These are phyloP conservation scores for Aschersonia sp. DNA, from an alignment of 2,329 filamentous ascomycete genomes.

Conservation along the genomic window DNA sequence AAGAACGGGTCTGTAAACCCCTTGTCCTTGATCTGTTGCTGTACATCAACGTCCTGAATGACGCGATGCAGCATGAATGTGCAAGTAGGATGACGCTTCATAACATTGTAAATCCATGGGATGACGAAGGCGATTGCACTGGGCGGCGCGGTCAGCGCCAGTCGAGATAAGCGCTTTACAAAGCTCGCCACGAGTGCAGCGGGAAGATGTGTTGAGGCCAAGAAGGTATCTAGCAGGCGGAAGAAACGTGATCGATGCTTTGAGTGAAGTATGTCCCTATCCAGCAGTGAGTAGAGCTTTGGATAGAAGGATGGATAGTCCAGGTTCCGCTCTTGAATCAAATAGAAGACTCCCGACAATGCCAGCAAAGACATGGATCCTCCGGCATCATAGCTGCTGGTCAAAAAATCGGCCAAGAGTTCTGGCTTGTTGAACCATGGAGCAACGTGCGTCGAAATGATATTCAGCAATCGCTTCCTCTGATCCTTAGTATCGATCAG, in stretches of 20 bases:
- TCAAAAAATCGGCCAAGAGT: constrained; percentile 87
- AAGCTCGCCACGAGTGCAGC: constrained; percentile 87
- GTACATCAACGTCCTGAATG: constrained; percentile 40
- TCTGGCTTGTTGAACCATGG: constrained; percentile 86
- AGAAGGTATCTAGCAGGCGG: constrained; percentile 78
- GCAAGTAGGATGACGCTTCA: constrained; percentile 78
- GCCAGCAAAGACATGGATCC: constrained; percentile 80
- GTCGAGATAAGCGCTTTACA: constrained; percentile 77
- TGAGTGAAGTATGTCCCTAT: constrained; percentile 76
- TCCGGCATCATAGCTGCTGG: constrained; percentile 80
- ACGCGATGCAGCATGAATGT: constrained; percentile 93
- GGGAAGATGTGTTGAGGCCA: constrained; percentile 83
- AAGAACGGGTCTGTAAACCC: constrained; percentile 62
- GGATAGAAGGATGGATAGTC: constrained; percentile 91
- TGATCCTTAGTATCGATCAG: constrained; percentile 55
- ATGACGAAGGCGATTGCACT: constrained; percentile 78
- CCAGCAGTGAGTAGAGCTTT: constrained; percentile 86
- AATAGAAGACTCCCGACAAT: constrained; percentile 83
- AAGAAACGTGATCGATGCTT: constrained; percentile 92
- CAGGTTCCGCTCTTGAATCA: constrained; percentile 85
- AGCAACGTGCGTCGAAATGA: constrained; percentile 64
- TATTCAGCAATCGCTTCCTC: constrained; percentile 62
- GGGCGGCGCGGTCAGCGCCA: constrained; percentile 79
- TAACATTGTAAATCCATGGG: constrained; percentile 89
- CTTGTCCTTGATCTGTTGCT: constrained; percentile 43